These are phyloP conservation scores for Solanum sitiens DNA, from an alignment of 257 asterid genomes.

Conservation along the genomic window DNA sequence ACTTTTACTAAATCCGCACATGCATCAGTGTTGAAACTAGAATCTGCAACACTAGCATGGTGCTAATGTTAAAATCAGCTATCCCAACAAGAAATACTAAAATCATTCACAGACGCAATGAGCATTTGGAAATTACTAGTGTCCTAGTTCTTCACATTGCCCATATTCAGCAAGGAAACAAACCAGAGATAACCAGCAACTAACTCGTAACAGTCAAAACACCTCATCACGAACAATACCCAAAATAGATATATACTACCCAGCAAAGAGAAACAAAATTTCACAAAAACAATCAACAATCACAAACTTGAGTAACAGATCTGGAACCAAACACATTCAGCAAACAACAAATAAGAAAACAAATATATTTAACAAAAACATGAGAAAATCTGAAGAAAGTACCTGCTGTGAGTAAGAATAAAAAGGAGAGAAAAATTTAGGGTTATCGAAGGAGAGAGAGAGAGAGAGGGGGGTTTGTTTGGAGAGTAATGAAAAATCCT, in stretches of 20 bases:
- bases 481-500: constrained; percentile 1
- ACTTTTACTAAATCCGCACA: background rate
- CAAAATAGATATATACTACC: background rate
- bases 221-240: background rate
- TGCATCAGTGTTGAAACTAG: background rate
- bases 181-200: background rate
- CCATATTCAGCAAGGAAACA: background rate
- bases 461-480: background rate
- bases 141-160: constrained; percentile 15
- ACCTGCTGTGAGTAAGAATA: background rate
- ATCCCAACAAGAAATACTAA: background rate
- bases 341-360: background rate
- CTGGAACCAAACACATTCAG: constrained; percentile 10
- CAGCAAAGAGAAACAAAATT: background rate
- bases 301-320: constrained; percentile 14
- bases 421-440: background rate
- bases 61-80: background rate
- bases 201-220: background rate
- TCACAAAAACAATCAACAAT: background rate
- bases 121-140: background rate
- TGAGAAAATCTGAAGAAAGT: background rate
- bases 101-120: background rate
- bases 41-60: background rate
- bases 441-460: background rate
- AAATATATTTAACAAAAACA: background rate